Base-by-base conservation (phyloP, 75 land plant genomes). In the Pinus albicaulis region DNA sequence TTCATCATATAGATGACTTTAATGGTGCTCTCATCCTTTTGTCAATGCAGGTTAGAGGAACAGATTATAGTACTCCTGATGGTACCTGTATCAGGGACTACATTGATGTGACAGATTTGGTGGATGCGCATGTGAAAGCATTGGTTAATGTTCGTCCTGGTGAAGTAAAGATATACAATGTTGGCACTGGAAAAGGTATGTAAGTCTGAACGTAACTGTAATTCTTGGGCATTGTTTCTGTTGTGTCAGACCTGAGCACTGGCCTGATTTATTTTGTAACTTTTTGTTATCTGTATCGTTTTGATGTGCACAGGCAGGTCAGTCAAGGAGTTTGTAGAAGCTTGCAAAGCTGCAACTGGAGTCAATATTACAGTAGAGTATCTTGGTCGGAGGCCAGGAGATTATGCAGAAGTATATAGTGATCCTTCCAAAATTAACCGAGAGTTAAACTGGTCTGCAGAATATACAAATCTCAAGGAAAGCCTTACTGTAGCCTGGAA, bases 51-150 rank as follows among this genome's bases (percentile, higher is more conserved):
- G 90, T 95, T 65, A 89, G 74, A 83, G 98, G 98, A 72, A 91
- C 91, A 34, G 97, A 95, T 61, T 93, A 93, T 59, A 78, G 76
- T 28, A 95, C 98, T 3, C 72, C 63, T 62, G 98, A 95, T 85
- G 98, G 98, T 17, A 95, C 98, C 11, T 95, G 98, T 61, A 75
- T 93, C 71, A 77, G 98, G 52, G 98, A 95, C 76, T 95, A 93
- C 60, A 93, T 95, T 52, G 98, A 95, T 61, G 98, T 95, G 52
- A 95, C 92, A 24, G 98, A 95, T 76, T 78, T 95, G 22, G 94
- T 95, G 19, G 98, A 95, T 83, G 97, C 97, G 63, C 98, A 95
- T 82, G 94, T 95, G 19, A 95, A 93, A 81, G 98, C 98, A 23
- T 85, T 95, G 75, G 77, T 58, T 55, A 88, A 86, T 75, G 96